Percentiles rank a stretch among this genome's conserved stretches.
phyloP scores from a whole-genome alignment of 208 protist species.

The Polymyxa betae region DNA sequence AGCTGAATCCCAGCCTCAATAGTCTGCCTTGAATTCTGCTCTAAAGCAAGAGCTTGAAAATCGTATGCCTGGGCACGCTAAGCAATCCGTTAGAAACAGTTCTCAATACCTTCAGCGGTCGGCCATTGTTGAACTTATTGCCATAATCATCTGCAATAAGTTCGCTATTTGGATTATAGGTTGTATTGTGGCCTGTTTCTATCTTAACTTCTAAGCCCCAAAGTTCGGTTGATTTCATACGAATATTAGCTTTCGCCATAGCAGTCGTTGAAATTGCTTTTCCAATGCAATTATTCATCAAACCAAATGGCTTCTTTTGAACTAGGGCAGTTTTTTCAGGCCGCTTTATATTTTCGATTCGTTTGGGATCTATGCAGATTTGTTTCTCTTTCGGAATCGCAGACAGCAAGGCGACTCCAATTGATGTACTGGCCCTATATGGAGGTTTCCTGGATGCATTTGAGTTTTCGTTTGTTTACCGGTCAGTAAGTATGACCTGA shows the following conservation, averaged over 20 bases:
- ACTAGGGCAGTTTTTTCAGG: background rate
- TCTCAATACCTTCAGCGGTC: background rate
- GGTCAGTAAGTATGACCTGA: background rate
- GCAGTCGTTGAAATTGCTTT: background rate
- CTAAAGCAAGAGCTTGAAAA: background rate
- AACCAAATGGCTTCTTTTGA: constrained; percentile 24
- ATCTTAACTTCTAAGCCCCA: too few relatives aligned
- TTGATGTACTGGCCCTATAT: background rate
- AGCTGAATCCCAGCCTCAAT: background rate
- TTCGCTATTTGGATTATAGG: background rate
- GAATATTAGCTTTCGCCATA: background rate
- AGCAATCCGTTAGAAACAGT: background rate
- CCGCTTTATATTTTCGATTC: background rate
- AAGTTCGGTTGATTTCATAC: background rate
- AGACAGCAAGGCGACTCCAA: constrained; percentile 12
- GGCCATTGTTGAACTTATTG: background rate
- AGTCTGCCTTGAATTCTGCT: background rate
- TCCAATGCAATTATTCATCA: constrained; percentile 11
- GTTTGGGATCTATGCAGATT: background rate
- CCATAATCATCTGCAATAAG: background rate
- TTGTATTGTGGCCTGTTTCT: too few relatives aligned
- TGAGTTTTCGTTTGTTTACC: background rate
- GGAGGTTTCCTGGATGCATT: constrained; percentile 5
- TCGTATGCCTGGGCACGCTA: background rate
- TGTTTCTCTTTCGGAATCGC: too few relatives aligned